Percentiles rank a stretch among this genome's conserved stretches.
These are phyloP conservation scores for Warburgia ugandensis DNA, from an alignment of 164 flowering plant genomes.

Conservation along the genomic window DNA sequence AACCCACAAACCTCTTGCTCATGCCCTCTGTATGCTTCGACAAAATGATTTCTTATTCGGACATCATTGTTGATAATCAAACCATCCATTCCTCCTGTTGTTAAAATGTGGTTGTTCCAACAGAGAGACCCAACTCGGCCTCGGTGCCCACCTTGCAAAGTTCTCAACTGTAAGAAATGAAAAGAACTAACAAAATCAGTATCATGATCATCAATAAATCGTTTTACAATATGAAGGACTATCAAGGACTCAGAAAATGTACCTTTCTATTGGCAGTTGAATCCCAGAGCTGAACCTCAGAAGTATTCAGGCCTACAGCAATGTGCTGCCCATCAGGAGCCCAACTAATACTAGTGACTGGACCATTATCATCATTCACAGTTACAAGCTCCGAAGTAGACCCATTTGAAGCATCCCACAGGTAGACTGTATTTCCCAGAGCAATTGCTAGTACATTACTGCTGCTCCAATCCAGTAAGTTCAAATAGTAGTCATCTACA, in stretches of 20 bases:
- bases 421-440: conserved; percentile 44
- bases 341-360: conserved; percentile 58
- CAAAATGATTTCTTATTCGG: conserved; percentile 40
- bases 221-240: not conserved
- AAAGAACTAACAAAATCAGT: not conserved
- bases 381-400: conserved; percentile 44
- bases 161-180: conserved; percentile 36
- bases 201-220: not conserved
- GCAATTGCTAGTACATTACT: conserved; percentile 53
- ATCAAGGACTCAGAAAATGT: not conserved
- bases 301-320: conserved; percentile 48
- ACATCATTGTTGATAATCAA: conserved; percentile 56
- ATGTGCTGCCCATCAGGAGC: conserved; percentile 59
- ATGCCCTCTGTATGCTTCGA: conserved; percentile 50
- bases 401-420: conserved; percentile 51
- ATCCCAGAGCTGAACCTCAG: conserved; percentile 61
- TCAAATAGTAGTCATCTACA: conserved; percentile 55
- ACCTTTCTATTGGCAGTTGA: conserved; percentile 33
- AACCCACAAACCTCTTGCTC: conserved; percentile 58
- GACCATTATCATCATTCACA: conserved; percentile 42
- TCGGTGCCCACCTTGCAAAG: conserved; percentile 39
- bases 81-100: conserved; percentile 57
- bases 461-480: conserved; percentile 59
- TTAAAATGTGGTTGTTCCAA: conserved; percentile 57
- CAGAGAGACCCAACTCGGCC: conserved; percentile 48